Conservation (phyloP, 257 asterid species). For the Solanum virginianum region DNA sequence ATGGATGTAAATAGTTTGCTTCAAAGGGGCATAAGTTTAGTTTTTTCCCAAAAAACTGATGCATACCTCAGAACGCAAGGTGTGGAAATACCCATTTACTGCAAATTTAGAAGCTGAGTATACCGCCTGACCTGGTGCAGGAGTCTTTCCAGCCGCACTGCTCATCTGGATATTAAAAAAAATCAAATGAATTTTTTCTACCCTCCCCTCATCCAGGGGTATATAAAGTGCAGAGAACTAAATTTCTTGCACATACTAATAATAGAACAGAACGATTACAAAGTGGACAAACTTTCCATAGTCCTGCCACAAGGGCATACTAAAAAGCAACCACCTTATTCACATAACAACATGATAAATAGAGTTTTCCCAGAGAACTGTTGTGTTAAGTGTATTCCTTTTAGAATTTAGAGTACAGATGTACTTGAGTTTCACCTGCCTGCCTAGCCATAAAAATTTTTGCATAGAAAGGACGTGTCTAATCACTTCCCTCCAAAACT, state of each 20-base stretch:
- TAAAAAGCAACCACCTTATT: neutral
- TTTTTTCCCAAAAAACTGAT: neutral
- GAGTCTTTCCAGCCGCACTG: constrained; percentile 97
- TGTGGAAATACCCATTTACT: constrained; percentile 77
- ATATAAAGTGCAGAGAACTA: neutral
- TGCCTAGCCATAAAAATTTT: neutral
- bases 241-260: neutral
- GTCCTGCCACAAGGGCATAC: neutral
- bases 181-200: neutral
- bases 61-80: constrained; percentile 89
- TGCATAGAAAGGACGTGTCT: neutral
- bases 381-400: neutral
- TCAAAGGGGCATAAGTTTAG: too few species aligned
- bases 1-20: too few species aligned
- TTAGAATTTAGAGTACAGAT: neutral
- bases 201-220: neutral
- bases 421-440: neutral
- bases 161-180: constrained; percentile 61
- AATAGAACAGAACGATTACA: neutral
- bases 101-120: constrained; percentile 92
- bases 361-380: neutral
- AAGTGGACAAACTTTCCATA: neutral
- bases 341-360: neutral
- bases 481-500: too few species aligned
- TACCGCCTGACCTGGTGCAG: constrained; percentile 95